Evolutionary conservation across 495 filamentous ascomycete species (phyloP), one percentile per base, ranked within the genome.

Genomic region (Penicillium robsamsonii): DNA sequence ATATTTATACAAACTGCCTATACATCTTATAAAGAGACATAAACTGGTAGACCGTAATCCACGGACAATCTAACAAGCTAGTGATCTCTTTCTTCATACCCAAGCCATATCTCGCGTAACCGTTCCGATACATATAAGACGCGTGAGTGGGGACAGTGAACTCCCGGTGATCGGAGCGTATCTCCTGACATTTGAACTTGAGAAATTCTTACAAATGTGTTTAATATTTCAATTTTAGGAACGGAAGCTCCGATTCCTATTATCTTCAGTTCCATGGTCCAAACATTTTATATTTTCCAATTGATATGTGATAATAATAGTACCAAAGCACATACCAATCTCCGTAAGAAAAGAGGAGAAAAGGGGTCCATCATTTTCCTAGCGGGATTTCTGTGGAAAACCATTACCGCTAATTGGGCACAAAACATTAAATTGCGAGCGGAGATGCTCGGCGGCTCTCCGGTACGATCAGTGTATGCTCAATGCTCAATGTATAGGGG

Each of bases 361-460:
- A 60, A 54, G 54, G 57, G 56, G 41, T 12, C 42, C 42, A 53
- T 44, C 20, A 17, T 3, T 46, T 46, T 31, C 20, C 30, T 24
- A 44, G 51, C 51, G 51, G 42, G 41, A 46, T 46, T 46, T 37
- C 31, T 31, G 52, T 46, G 52, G 25, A 37, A 35, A 4, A 10
- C 10, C 5, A 13, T 3, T 5, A 12, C 35, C 53, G 30, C 30
- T 22, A 40, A 55, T 55, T 55, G 53, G 37, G 29, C 51, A 37
- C 40, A 12, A 13, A 17, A 22, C 42, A 22, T 27, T 31, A 35
- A 35, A 46, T 40, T 42, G 46, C 45, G 44, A 53, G 56, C 65
- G 62, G 65, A 68, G 57, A 27, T 9, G 53, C 43, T 61, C 60
- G 63, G 63, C 63, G 60, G 60, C 63, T 66, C 63, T 68, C 66